A percentile compares a stretch with the other conserved stretches of the same genome.
Conservation (phyloP, 306 rosid species). For the Dalbergia oliveri region DNA sequence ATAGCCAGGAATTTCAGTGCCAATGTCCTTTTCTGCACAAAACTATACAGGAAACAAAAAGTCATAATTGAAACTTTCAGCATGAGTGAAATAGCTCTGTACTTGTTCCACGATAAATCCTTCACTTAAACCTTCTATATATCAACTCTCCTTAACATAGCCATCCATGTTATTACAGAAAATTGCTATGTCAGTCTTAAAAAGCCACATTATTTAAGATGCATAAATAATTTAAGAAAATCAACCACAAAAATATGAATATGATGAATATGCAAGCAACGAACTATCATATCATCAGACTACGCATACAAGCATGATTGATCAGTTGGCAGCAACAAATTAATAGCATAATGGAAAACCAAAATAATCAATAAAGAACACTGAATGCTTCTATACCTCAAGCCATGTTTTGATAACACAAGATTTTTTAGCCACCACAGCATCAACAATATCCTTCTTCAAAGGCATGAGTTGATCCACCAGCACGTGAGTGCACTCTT, state of each 20-base stretch:
- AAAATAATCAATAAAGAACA: constrained; percentile 37
- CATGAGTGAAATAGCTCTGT: background rate
- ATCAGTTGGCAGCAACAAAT: constrained; percentile 24
- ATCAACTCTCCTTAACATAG: background rate
- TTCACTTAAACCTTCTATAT: constrained; percentile 24
- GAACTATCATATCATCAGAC: constrained; percentile 29
- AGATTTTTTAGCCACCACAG: constrained; percentile 70
- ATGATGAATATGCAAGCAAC: constrained; percentile 23
- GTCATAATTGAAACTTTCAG: constrained; percentile 47
- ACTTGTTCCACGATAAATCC: constrained; percentile 27
- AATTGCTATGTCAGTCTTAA: background rate
- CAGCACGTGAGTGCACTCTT: constrained; percentile 91
- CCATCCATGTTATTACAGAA: too few relatives aligned
- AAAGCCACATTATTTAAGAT: constrained; percentile 19
- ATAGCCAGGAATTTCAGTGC: constrained; percentile 70
- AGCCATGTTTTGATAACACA: constrained; percentile 80
- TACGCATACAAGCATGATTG: background rate
- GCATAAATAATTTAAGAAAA: constrained; percentile 1
- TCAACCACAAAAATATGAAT: constrained; percentile 34
- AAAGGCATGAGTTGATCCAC: constrained; percentile 78
- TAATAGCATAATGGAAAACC: constrained; percentile 16
- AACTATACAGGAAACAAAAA: constrained; percentile 57
- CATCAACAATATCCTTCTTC: constrained; percentile 70
- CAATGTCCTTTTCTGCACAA: constrained; percentile 69
- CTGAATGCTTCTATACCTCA: constrained; percentile 64